Percentiles rank a stretch among this genome's conserved stretches.
These are phyloP conservation scores for Ophiorrhiza pumila DNA, from an alignment of 257 asterid genomes.

Conservation along the genomic window DNA sequence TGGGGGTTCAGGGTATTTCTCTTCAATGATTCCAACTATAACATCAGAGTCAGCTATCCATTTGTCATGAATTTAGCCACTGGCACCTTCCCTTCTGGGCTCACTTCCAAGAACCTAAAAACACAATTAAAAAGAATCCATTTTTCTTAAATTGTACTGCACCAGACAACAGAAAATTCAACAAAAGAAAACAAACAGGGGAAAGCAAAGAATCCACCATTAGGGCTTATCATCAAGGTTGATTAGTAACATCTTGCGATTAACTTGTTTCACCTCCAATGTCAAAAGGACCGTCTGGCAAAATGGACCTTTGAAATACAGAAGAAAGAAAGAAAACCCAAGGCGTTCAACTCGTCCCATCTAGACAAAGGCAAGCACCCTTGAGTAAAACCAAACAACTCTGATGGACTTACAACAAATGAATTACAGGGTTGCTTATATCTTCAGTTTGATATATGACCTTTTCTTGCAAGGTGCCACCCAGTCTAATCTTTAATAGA, in stretches of 20 bases:
- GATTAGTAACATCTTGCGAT: conserved; percentile 55
- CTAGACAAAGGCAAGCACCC: conserved; percentile 80
- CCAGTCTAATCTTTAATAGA: conserved; percentile 81
- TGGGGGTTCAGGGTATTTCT: conserved; percentile 68
- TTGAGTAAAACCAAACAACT: conserved; percentile 53
- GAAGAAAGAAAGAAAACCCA: no score
- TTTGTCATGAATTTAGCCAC: conserved; percentile 57
- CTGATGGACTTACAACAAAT: conserved; percentile 44
- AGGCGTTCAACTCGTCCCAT: conserved; percentile 77
- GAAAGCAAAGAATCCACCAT: conserved; percentile 39
- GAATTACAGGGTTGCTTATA: conserved; percentile 46
- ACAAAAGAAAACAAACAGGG: not conserved
- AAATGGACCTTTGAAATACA: conserved; percentile 55
- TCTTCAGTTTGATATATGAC: conserved; percentile 62
- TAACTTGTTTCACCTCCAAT: conserved; percentile 65
- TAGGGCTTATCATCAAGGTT: conserved; percentile 55
- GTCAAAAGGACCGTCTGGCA: conserved; percentile 66
- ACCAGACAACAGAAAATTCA: not conserved
- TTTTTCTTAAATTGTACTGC: not conserved
- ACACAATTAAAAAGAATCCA: not conserved
- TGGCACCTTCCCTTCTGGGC: conserved; percentile 82
- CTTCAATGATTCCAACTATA: conserved; percentile 64
- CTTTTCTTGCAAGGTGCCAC: conserved; percentile 84
- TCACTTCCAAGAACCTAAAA: conserved; percentile 67
- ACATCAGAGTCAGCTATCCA: conserved; percentile 85